Evolutionary conservation across 1,284 basidiomycete species (phyloP).

Genomic region (Sutorius eximius): DNA sequence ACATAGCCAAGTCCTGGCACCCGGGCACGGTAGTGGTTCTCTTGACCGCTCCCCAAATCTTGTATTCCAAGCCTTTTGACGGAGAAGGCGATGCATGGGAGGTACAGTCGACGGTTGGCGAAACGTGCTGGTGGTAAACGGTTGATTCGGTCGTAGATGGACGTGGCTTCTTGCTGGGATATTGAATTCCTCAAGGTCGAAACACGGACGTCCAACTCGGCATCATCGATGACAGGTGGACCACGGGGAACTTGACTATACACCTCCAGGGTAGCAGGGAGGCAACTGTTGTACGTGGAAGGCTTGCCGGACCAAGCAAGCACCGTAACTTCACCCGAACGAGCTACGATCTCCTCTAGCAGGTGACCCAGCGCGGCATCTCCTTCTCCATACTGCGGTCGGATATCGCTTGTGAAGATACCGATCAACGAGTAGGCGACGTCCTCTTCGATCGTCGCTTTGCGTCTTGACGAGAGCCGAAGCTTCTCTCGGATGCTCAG

Average conservation of each 20-base stretch:
- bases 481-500: too few relatives aligned
- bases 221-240: not conserved
- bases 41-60: not conserved
- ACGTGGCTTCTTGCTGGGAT: not conserved
- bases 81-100: constrained; percentile 1
- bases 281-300: constrained; percentile 4
- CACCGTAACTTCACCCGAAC: constrained; percentile 3
- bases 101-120: not conserved
- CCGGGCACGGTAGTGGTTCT: not conserved
- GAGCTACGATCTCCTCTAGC: constrained; percentile 3
- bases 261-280: not conserved
- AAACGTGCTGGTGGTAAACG: not conserved
- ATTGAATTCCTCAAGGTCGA: not conserved
- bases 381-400: constrained; percentile 1
- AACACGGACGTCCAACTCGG: not conserved
- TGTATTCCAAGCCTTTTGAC: not conserved
- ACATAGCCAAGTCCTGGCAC: not conserved
- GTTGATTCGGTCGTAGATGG: not conserved
- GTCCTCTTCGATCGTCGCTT: too few relatives aligned
- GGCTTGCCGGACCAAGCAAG: not conserved
- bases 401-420: not conserved
- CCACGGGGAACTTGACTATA: not conserved
- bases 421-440: too few relatives aligned
- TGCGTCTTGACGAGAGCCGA: too few relatives aligned
- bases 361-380: not conserved